phyloP scores from a whole-genome alignment of 1,284 basidiomycete species.

The Ceratobasidium sp. region DNA sequence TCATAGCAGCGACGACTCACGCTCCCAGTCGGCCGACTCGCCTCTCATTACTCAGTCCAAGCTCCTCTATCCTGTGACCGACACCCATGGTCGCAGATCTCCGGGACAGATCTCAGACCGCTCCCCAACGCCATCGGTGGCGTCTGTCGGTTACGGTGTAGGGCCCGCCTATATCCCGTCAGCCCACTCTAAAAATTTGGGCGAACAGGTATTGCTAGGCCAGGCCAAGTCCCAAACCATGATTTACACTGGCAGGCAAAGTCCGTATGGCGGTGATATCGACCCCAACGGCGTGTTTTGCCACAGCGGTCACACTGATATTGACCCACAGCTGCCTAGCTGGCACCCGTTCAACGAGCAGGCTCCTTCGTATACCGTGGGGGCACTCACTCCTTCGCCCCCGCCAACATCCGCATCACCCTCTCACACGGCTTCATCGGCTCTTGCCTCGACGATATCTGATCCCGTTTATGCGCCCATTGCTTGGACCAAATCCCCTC shows the following conservation, averaged over 20 bases:
- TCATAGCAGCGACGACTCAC: slow-evolving; percentile 29
- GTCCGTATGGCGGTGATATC: background rate
- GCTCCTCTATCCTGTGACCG: slow-evolving; percentile 1
- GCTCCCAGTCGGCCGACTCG: slow-evolving; percentile 28
- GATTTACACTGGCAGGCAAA: background rate
- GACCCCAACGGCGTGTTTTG: background rate
- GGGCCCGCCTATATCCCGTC: background rate
- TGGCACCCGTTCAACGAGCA: slow-evolving; percentile 18
- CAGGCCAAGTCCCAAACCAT: background rate
- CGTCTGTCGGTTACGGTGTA: background rate
- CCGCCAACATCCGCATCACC: background rate
- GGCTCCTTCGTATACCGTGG: slow-evolving; percentile 9
- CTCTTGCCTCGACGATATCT: background rate
- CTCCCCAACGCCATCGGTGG: slow-evolving; percentile 13
- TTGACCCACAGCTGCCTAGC: background rate
- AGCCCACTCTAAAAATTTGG: background rate
- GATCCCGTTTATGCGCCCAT: background rate
- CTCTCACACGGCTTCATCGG: background rate
- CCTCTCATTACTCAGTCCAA: slow-evolving; percentile 13
- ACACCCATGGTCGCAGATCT: slow-evolving; percentile 11
- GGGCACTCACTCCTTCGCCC: background rate
- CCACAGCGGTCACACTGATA: background rate
- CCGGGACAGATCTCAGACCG: slow-evolving; percentile 13
- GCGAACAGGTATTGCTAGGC: background rate
- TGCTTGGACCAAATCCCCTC: slow-evolving; percentile 4